Percentiles rank a stretch among this genome's conserved stretches.
Evolutionary conservation across 2,329 filamentous ascomycete genomes (phyloP).

Genomic region (Ramularia endophylla): DNA sequence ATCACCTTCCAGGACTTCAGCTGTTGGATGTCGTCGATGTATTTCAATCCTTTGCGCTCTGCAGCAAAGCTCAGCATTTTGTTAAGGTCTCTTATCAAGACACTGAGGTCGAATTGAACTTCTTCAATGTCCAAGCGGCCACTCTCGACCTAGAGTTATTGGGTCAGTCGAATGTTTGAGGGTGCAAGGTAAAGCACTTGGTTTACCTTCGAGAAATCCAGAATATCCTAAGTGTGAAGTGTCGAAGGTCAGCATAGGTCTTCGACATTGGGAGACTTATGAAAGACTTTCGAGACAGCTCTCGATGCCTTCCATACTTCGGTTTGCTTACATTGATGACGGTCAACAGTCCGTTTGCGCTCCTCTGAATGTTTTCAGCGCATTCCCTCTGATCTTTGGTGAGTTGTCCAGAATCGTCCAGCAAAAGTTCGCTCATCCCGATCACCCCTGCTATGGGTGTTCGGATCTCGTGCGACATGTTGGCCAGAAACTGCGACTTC

Average conservation of each 20-base stretch:
- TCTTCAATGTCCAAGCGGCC: constrained; percentile 73
- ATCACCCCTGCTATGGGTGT: constrained; percentile 71
- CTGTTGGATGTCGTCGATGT: constrained; percentile 58
- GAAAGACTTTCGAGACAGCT: no score
- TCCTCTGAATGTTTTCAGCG: constrained; percentile 71
- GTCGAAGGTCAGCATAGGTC: no score
- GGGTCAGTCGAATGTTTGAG: neutral
- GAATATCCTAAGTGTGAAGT: constrained; percentile 87
- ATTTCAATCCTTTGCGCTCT: constrained; percentile 69
- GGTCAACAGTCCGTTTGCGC: constrained; percentile 73
- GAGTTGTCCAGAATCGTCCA: constrained; percentile 50
- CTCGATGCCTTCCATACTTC: no score
- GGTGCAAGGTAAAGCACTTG: neutral
- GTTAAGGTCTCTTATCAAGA: constrained; percentile 70
- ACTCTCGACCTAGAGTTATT: constrained; percentile 47
- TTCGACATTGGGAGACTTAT: no score
- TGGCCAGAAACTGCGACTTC: constrained; percentile 74
- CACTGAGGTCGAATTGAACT: constrained; percentile 68
- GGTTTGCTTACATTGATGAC: constrained; percentile 60
- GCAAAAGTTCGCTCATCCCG: constrained; percentile 69
- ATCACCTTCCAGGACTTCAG: constrained; percentile 68
- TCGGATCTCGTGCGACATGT: constrained; percentile 41
- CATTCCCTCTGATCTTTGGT: constrained; percentile 67
- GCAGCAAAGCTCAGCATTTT: constrained; percentile 87
- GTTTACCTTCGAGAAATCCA: constrained; percentile 78